These are phyloP conservation scores for Vanilla planifolia DNA, from an alignment of 106 monocot species.

Conservation along the genomic window DNA sequence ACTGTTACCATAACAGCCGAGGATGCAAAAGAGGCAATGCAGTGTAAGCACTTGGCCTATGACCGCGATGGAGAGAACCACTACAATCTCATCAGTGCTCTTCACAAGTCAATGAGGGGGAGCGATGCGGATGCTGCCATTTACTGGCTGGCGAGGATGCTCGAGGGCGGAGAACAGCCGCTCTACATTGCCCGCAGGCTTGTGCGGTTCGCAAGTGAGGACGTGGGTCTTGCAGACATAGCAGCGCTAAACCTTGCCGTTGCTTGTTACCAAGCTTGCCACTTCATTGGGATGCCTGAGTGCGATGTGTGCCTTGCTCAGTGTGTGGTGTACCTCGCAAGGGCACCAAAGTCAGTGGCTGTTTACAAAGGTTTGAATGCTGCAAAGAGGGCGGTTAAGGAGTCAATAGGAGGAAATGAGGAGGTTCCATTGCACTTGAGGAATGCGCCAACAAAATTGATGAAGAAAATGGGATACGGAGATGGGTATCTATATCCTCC, in stretches of 20 bases:
- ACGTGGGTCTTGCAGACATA: constrained; percentile 70
- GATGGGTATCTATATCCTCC: constrained; percentile 76
- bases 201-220: constrained; percentile 78
- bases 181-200: constrained; percentile 75
- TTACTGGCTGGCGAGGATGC: constrained; percentile 85
- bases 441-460: constrained; percentile 84
- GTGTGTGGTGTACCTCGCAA: constrained; percentile 65
- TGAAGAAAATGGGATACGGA: constrained; percentile 78
- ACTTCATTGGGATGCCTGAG: constrained; percentile 81
- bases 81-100: constrained; percentile 83
- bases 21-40: constrained; percentile 64
- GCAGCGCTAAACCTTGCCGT: constrained; percentile 53
- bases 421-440: constrained; percentile 78
- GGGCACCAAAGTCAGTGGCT: constrained; percentile 76
- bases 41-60: constrained; percentile 73
- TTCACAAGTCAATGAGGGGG: constrained; percentile 87
- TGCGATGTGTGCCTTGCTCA: constrained; percentile 64
- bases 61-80: constrained; percentile 81
- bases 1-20: constrained; percentile 15
- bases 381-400: constrained; percentile 48
- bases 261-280: constrained; percentile 82
- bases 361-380: constrained; percentile 54
- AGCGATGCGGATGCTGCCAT: constrained; percentile 58
- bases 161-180: constrained; percentile 77
- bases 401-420: constrained; percentile 69